phyloP scores from a whole-genome alignment of 2,329 filamentous ascomycete genomes.

The Hypoxylon sp. region DNA sequence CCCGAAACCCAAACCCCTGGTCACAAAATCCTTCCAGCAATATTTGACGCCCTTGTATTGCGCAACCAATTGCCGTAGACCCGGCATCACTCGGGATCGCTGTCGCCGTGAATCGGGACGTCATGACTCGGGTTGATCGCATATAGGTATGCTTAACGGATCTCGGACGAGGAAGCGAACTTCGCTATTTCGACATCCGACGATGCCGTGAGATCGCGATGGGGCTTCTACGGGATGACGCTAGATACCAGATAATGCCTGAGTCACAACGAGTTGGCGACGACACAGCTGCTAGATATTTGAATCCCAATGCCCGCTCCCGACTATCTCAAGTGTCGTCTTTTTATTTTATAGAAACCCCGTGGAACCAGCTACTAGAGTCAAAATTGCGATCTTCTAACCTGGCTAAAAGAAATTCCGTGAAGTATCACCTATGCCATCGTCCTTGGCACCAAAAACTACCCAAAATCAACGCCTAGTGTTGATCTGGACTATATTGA shows the following conservation, averaged over 20 bases:
- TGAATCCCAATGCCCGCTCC: slow-evolving; percentile 3
- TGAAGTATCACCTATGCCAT: slow-evolving; percentile 4
- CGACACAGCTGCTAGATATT: slow-evolving; percentile 10
- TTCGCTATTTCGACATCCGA: slow-evolving; percentile 30
- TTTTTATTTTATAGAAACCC: background rate
- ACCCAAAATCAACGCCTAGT: background rate
- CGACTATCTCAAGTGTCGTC: background rate
- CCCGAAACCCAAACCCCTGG: slow-evolving; percentile 25
- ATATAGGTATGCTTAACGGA: slow-evolving; percentile 8
- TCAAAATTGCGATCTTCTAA: background rate
- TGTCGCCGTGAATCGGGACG: slow-evolving; percentile 36
- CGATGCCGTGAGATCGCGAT: slow-evolving; percentile 26
- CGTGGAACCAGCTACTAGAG: background rate
- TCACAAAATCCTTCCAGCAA: slow-evolving; percentile 17
- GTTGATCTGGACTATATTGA: background rate
- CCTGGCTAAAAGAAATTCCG: background rate
- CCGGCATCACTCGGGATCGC: slow-evolving; percentile 41
- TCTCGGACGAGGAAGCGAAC: slow-evolving; percentile 19
- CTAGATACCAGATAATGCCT: slow-evolving; percentile 5
- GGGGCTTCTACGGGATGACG: slow-evolving; percentile 13
- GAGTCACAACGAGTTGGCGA: background rate
- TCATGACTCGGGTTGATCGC: slow-evolving; percentile 22
- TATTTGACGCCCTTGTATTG: slow-evolving; percentile 2
- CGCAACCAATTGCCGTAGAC: slow-evolving; percentile 29
- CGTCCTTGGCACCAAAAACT: background rate